Base-by-base conservation (phyloP, 306 rosid genomes). In the Cyclanthera cordifolia region DNA sequence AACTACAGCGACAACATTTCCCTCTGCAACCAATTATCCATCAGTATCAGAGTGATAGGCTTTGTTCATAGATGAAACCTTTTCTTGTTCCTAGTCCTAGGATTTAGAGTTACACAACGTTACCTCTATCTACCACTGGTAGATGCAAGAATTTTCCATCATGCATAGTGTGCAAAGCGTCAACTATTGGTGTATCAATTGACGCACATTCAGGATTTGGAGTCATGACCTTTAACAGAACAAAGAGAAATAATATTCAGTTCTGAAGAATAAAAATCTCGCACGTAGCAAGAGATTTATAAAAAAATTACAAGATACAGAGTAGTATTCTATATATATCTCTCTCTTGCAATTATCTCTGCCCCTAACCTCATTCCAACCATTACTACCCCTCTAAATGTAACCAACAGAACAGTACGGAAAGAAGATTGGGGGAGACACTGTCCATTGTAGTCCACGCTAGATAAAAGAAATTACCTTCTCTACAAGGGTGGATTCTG, bases 91-190 rank as follows among this genome's bases (percentile, higher is more conserved):
- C 41, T 25, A 8, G 9, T 46, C 71, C 41, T 25, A 8, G 9
- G 34, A 66, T 47, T 23, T 46, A 53, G 5, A 28, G 43, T 51
- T 24, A 16, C 16, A 65, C 21, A 48, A 53, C 67, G 51, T 69
- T 85, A 94, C 99, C 99, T 88, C 81, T 85, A 75, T 85, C 86
- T 32, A 90, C 64, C 69, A 94, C 88, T 4, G 97, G 99, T 70
- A 94, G 90, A 77, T 94, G 97, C 79, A 94, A 81, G 78, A 94
- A 86, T 14, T 90, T 94, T 69, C 97, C 96, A 67, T 94, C 87
- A 50, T 94, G 99, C 99, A 94, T 90, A 14, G 76, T 75, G 63
- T 90, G 97, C 76, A 94, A 86, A 48, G 99, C 99, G 74, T 94
- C 95, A 70, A 94, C 92, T 77, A 94, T 94, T 32, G 99, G 85